Base-by-base conservation (phyloP, 305 asterid genomes). In the Withania somnifera region DNA sequence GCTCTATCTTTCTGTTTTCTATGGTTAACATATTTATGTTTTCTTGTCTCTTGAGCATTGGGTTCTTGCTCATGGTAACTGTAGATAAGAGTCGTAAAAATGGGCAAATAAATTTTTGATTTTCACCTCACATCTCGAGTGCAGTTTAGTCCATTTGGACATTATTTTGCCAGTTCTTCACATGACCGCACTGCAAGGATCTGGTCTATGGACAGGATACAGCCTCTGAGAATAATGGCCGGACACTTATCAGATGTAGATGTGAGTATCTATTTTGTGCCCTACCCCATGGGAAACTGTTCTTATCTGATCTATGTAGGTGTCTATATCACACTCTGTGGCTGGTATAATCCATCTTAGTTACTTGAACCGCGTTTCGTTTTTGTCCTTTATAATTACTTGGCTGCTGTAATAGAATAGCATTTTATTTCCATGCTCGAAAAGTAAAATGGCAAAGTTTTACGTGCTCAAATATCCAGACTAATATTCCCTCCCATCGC, bases 181-280 rank as follows among this genome's bases (percentile, higher is more conserved):
- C 99, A 96, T 86, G 99, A 96, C 84, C 94, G 98, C 71, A 96
- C 98, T 2, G 97, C 98, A 85, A 89, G 97, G 91, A 91, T 96
- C 90, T 96, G 98, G 99, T 92, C 98, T 15, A 80, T 93, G 90
- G 99, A 96, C 85, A 91, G 97, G 83, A 87, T 92, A 85, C 97
- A 94, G 86, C 98, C 99, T 77, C 86, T 96, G 81, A 92, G 99
- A 84, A 91, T 96, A 85, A 87, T 96, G 98, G 99, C 99, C 28
- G 99, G 99, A 78, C 99, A 96, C 88, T 88, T 96, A 79, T 94
- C 99, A 51, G 99, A 96, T 86, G 98, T 96, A 63, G 99, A 96
- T 90, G 98, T 95, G 88, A 92, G 98, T 89, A 80, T 15, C 78
- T 69, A 26, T 51, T 51, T 83, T 69, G 77, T 78, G 22, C 58